Conservation (phyloP, 805 yeast species). For the Teunomyces aglyptinius region DNA sequence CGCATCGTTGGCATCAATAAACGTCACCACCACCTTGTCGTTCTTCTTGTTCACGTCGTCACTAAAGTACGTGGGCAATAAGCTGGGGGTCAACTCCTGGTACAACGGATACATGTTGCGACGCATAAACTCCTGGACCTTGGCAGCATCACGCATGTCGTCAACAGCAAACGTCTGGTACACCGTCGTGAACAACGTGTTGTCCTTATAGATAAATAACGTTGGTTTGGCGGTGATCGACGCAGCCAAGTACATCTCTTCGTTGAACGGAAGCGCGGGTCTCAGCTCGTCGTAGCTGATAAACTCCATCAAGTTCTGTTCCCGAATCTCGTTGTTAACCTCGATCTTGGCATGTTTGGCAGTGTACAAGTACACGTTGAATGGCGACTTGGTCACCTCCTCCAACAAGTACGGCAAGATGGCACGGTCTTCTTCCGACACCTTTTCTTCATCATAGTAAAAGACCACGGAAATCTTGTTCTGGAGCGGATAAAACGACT, state of each 20-base stretch:
- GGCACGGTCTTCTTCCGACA: conserved; percentile 60
- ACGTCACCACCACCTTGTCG: conserved; percentile 49
- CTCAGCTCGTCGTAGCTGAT: conserved; percentile 43
- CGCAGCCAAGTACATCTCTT: conserved; percentile 48
- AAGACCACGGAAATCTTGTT: conserved; percentile 52
- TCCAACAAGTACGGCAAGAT: conserved; percentile 60
- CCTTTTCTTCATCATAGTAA: conserved; percentile 48
- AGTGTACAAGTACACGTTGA: conserved; percentile 52
- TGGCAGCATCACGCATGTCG: conserved; percentile 53
- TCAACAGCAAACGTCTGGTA: conserved; percentile 63
- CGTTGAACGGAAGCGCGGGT: conserved; percentile 35
- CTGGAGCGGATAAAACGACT: conserved; percentile 36
- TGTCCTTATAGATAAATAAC: conserved; percentile 57
- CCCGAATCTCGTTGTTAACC: conserved; percentile 42
- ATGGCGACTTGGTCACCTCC: conserved; percentile 55
- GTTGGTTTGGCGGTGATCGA: conserved; percentile 63
- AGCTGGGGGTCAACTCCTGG: conserved; percentile 47
- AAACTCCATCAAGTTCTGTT: conserved; percentile 36
- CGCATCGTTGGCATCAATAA: conserved; percentile 43
- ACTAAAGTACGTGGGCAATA: conserved; percentile 36
- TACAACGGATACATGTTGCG: conserved; percentile 51
- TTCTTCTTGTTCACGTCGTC: conserved; percentile 19
- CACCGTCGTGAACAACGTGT: conserved; percentile 48
- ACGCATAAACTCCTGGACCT: conserved; percentile 50
- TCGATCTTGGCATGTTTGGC: conserved; percentile 45